Evolutionary conservation across 768 basidiomycete genomes (phyloP), one percentile per base, ranked within the genome.

Genomic region (Pisolithus albus): DNA sequence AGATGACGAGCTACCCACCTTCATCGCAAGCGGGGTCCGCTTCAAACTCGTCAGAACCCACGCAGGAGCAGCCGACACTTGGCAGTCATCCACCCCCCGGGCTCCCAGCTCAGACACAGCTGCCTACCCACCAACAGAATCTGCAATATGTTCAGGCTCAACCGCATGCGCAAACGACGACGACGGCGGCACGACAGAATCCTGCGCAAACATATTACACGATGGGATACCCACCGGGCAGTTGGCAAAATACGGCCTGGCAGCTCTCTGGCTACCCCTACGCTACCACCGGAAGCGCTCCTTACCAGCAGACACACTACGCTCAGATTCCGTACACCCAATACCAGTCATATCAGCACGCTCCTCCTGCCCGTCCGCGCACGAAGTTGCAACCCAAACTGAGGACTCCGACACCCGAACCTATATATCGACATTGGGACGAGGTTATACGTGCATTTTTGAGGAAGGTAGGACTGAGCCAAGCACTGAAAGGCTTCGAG

Each of bases 401-500:
- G n/a, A 65, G 65, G 10, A 62, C 65, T 5, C 67, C 69, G 16
- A 65, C 64, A 6, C 68, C 74, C n/a, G 73, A 75, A n/a, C 72
- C 73, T 5, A 64, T 72, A 7, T 78, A 74, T 56, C 71, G 73
- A 52, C 71, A 83, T 50, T 88, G 86, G 86, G 84, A 88, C 52
- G 67, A 72, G 21, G 74, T 75, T 10, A 56, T 87, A 26, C 72
- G 70, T 47, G 59, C 68, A 7, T 88, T 88, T 52, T 61, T 88
- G 54, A 61, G 65, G 13, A 70, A 75, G 41, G 71, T 81, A 16
- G 80, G 82, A 4, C 63, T 88, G 19, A 72, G 66, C 1, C 82
- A 88, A 59, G 73, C 84, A 0, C 58, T 81, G 41, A 72, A 70
- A 36, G 87, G 83, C 0, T 80, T 90, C 44, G 81, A 86, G 56